These are phyloP conservation scores for Halteria grandinella DNA, from an alignment of 73 alveolate genomes.

Conservation along the genomic window DNA sequence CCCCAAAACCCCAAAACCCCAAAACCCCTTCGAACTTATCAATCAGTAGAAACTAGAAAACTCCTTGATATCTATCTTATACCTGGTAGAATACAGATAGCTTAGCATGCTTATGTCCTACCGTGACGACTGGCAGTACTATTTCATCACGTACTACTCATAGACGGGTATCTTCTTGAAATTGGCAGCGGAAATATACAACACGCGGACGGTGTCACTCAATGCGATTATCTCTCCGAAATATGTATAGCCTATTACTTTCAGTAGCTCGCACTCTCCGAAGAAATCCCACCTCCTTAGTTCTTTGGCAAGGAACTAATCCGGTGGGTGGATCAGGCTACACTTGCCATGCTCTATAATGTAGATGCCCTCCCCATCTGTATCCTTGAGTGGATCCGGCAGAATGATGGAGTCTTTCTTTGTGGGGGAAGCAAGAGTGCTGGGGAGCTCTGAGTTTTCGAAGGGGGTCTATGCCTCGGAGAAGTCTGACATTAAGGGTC, in stretches of 20 bases:
- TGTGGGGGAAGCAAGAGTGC: too few relatives aligned
- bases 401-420: too few relatives aligned
- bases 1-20: constrained; percentile 45
- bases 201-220: background rate
- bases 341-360: constrained; percentile 41
- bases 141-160: constrained; percentile 34
- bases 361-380: constrained; percentile 44
- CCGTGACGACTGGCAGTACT: constrained; percentile 2
- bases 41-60: constrained; percentile 28
- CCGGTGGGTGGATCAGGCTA: background rate
- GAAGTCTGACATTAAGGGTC: too few relatives aligned
- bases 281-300: constrained; percentile 46
- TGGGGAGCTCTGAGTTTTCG: too few relatives aligned
- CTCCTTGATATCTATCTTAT: constrained; percentile 46
- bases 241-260: constrained; percentile 42
- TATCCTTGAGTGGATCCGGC: too few relatives aligned
- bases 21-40: background rate
- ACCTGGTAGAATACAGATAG: constrained; percentile 29
- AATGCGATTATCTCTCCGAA: constrained; percentile 35
- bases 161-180: constrained; percentile 49
- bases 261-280: constrained; percentile 48
- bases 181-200: constrained; percentile 18
- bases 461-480: too few relatives aligned
- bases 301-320: constrained; percentile 15
- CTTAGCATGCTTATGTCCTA: constrained; percentile 26